These are phyloP conservation scores for Nannochloropsis granulata DNA, from an alignment of 108 stramenopile species.

Conservation along the genomic window DNA sequence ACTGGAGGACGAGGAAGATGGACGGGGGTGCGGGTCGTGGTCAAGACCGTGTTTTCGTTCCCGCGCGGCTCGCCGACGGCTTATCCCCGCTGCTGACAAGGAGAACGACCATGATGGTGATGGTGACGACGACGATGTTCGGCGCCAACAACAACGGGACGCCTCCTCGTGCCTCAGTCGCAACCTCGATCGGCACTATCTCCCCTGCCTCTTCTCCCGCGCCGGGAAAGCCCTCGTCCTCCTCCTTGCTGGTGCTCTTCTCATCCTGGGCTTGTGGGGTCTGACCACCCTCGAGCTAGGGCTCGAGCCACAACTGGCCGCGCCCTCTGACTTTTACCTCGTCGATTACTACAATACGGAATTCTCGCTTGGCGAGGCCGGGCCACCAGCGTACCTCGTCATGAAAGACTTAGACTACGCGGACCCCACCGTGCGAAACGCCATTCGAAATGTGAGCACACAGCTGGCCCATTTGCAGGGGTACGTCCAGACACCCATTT, in stretches of 20 bases:
- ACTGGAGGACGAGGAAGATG: background rate
- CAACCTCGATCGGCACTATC: background rate
- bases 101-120: background rate
- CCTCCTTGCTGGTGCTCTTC: background rate
- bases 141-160: background rate
- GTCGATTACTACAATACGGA: conserved; percentile 30
- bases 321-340: conserved; percentile 26
- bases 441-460: background rate
- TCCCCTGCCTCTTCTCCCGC: conserved; percentile 11
- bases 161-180: background rate
- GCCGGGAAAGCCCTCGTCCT: conserved; percentile 6
- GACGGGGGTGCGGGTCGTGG: background rate
- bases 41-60: background rate
- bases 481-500: conserved; percentile 22
- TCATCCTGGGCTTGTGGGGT: conserved; percentile 4
- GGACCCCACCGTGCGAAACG: background rate
- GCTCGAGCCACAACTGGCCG: conserved; percentile 34
- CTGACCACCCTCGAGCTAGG: conserved; percentile 3
- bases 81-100: background rate
- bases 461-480: conserved; percentile 11
- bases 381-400: conserved; percentile 34
- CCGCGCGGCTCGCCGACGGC: background rate
- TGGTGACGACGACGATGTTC: background rate
- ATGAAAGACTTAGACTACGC: conserved; percentile 20
- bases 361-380: conserved; percentile 29